phyloP scores from a whole-genome alignment of 2,329 filamentous ascomycete species.

The Aspergillus fructus region DNA sequence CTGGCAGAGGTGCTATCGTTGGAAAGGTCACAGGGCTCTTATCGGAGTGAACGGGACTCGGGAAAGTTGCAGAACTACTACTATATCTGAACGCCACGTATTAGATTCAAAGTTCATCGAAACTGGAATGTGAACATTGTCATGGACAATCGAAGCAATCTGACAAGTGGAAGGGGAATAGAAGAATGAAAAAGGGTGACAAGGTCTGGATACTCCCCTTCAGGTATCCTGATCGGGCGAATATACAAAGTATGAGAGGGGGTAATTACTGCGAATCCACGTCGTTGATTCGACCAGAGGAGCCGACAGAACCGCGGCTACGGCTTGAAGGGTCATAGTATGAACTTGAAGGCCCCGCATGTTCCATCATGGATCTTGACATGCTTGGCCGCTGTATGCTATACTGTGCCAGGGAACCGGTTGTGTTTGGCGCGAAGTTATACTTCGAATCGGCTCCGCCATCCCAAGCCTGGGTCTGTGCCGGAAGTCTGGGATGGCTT shows the following conservation, averaged over 20 bases:
- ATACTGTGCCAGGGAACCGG: constrained; percentile 17
- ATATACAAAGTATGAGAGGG: constrained; percentile 10
- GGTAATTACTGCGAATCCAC: constrained; percentile 33
- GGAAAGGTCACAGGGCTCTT: constrained; percentile 22
- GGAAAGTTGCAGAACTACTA: constrained; percentile 27
- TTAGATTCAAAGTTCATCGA: constrained; percentile 17
- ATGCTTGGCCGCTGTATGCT: constrained; percentile 20
- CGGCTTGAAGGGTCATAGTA: constrained; percentile 25
- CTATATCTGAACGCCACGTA: constrained; percentile 22
- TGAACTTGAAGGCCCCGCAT: constrained; percentile 14
- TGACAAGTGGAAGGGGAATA: neutral
- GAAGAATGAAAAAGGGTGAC: neutral
- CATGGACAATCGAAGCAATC: neutral
- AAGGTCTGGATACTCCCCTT: neutral
- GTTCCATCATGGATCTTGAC: constrained; percentile 15
- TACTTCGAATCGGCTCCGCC: constrained; percentile 23
- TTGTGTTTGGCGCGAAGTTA: constrained; percentile 21
- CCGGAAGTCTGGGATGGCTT: constrained; percentile 16
- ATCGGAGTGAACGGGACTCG: constrained; percentile 31
- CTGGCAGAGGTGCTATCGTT: constrained; percentile 11
- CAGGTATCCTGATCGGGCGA: neutral
- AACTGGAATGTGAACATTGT: neutral
- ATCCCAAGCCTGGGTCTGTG: constrained; percentile 19
- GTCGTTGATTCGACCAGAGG: constrained; percentile 26
- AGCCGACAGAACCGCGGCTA: constrained; percentile 25